A percentile compares a stretch with the other conserved stretches of the same genome.
Evolutionary conservation across 176 grass and related monocot genomes (phyloP).

Genomic region (Thinopyrum elongatum): DNA sequence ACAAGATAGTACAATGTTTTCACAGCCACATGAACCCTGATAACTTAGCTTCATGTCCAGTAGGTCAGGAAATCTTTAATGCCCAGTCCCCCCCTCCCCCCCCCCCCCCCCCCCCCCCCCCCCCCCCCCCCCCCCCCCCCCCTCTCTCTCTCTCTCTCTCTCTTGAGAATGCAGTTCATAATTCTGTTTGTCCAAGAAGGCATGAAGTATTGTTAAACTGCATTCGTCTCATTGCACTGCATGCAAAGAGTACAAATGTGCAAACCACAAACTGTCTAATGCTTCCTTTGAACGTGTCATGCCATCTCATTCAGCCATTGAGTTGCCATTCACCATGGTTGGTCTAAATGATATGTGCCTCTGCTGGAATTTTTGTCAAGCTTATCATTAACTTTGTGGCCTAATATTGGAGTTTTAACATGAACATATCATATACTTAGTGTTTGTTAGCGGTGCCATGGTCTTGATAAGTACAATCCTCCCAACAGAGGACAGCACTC

Average conservation of each 20-base stretch:
- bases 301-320: background rate
- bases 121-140: too few relatives aligned
- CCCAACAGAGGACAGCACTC: too few relatives aligned
- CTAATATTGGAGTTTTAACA: background rate
- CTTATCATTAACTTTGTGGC: background rate
- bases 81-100: too few relatives aligned
- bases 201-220: background rate
- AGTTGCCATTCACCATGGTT: background rate
- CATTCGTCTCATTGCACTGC: background rate
- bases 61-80: background rate
- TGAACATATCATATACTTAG: background rate
- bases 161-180: background rate
- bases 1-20: too few relatives aligned
- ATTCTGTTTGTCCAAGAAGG: background rate
- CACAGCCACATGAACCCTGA: too few relatives aligned
- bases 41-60: background rate
- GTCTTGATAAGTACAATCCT: too few relatives aligned
- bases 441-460: too few relatives aligned
- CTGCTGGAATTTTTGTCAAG: background rate
- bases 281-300: background rate
- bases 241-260: background rate
- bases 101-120: too few relatives aligned
- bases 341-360: background rate
- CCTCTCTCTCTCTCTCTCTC: too few relatives aligned
- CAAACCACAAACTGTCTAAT: background rate